phyloP scores from a whole-genome alignment of 2,329 filamentous ascomycete genomes.

The Paecilomyces niveus region DNA sequence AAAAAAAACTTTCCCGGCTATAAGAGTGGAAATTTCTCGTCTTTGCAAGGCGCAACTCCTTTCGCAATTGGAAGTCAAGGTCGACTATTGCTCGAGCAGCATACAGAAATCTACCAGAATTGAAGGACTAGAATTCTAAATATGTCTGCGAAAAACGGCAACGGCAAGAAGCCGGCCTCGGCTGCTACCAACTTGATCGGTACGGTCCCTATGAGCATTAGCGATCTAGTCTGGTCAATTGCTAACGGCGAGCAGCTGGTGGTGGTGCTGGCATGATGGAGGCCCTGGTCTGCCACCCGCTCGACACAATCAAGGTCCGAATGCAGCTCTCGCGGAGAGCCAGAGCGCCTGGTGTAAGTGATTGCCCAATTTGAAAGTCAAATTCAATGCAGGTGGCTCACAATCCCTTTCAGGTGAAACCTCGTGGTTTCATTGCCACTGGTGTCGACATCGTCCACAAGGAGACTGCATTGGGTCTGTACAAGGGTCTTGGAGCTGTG shows the following conservation, averaged over 20 bases:
- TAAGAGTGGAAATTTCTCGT: not conserved
- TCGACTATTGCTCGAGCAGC: not conserved
- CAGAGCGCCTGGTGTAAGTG: slow-evolving; percentile 65
- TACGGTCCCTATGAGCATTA: slow-evolving; percentile 37
- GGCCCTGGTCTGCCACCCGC: slow-evolving; percentile 87
- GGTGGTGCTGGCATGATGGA: slow-evolving; percentile 99
- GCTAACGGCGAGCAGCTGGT: slow-evolving; percentile 56
- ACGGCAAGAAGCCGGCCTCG: slow-evolving; percentile 69
- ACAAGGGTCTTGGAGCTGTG: slow-evolving; percentile 97
- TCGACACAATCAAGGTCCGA: slow-evolving; percentile 95
- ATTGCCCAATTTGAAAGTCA: not conserved
- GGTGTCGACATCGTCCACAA: slow-evolving; percentile 78
- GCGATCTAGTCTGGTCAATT: slow-evolving; percentile 9
- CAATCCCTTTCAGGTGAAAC: slow-evolving; percentile 47
- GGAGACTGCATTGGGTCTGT: slow-evolving; percentile 87
- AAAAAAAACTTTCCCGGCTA: not conserved
- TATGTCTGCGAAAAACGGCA: slow-evolving; percentile 56
- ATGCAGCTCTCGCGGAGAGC: slow-evolving; percentile 95
- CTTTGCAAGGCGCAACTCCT: not conserved
- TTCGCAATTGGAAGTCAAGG: not conserved
- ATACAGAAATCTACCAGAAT: not conserved
- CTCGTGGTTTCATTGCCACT: slow-evolving; percentile 80
- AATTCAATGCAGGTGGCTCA: not conserved
- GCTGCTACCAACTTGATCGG: slow-evolving; percentile 87
- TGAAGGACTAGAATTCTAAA: slow-evolving; percentile 8